Base-by-base conservation (phyloP, 306 rosid genomes). In the Rubus idaeus region DNA sequence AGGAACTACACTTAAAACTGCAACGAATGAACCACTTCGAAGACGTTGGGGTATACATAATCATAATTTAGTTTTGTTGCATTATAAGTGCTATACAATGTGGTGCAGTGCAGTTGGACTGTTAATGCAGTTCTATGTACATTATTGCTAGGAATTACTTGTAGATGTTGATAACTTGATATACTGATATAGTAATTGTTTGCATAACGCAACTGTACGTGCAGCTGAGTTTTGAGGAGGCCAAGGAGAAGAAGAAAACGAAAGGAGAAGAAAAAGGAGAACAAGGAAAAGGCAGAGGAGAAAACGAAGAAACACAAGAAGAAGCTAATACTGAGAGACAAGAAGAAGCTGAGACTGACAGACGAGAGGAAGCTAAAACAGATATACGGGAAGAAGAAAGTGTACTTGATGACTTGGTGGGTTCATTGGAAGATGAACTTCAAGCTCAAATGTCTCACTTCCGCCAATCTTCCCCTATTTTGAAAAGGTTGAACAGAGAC, bases 131-230 rank as follows among this genome's bases (percentile, higher is more conserved):
- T 13, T 30, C 35, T 23, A 23, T 12, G n/a, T 40, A 11, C 5
- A 2, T 3, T 44, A 5, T 68, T 11, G 18, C 40, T 20, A 21
- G 53, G 14, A 20, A 30, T 30, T 68, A 45, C 72, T 68, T 68
- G 37, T 14, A 20, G 71, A 44, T 42, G 71, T n/a, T 68, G 73
- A n/a, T n/a, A n/a, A n/a, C n/a, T n/a, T n/a, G n/a, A 46, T 45
- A 45, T 44, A 14, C 6, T 68, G 73, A 46, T 45, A 45, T 44
- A 14, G 3, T 68, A 46, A 21, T 45, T 68, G 57, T 68, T 46
- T 68, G 42, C 10, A 68, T 20, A 68, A 46, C 13, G 12, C 20
- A 12, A 45, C 41, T 45, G 35, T 30, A 30, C 35, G 35, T 45
- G 10, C 57, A 68, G 73, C 21, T 30, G 56, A 68, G 14, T 41